Evolutionary conservation across 1,284 basidiomycete species (phyloP), one percentile per base, ranked within the genome.

Genomic region (Ceraceosorus bombacis): DNA sequence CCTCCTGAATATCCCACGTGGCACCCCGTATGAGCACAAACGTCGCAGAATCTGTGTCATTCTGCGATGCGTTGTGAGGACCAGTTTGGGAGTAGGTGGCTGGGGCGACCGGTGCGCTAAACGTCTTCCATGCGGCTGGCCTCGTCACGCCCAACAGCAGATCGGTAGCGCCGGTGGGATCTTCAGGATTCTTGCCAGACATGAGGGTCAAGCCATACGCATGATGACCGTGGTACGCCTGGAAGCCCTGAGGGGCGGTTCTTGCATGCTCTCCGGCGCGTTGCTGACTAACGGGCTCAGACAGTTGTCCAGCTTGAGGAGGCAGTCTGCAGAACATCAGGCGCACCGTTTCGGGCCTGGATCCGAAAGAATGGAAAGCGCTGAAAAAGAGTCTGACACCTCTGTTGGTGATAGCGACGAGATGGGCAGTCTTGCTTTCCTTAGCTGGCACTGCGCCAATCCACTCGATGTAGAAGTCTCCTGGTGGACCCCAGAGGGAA

Each of bases 361-460:
- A n/a, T 9, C 46, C 39, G 39, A 52, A 46, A 13, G 46, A 43
- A 27, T 46, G 46, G 17, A n/a, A 15, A 5, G 51, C 15, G n/a
- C 55, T 60, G 49, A 76, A 66, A 59, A 74, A 77, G 59, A 76
- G 70, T 36, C 75, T 66, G 53, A 72, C 70, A 57, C 75, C 75
- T 9, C 67, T 68, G 46, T 69, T 70, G 36, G 75, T 77, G 55
- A 76, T 70, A 1, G 75, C 75, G 10, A 77, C 67, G 15, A 77
- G 61, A 48, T 69, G 58, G 8, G 64, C 48, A 12, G 49, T 59
- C 15, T 40, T 17, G 48, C 54, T 58, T 53, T 66, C 64, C 50
- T 69, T 69, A 8, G 61, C 57, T 39, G 67, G 64, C 1, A 72
- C 64, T 10, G 72, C 62, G 0, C 66, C 68, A 13, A 77, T 65